Evolutionary conservation across 2,329 filamentous ascomycete species (phyloP).

Genomic region (Beauveria sp.): DNA sequence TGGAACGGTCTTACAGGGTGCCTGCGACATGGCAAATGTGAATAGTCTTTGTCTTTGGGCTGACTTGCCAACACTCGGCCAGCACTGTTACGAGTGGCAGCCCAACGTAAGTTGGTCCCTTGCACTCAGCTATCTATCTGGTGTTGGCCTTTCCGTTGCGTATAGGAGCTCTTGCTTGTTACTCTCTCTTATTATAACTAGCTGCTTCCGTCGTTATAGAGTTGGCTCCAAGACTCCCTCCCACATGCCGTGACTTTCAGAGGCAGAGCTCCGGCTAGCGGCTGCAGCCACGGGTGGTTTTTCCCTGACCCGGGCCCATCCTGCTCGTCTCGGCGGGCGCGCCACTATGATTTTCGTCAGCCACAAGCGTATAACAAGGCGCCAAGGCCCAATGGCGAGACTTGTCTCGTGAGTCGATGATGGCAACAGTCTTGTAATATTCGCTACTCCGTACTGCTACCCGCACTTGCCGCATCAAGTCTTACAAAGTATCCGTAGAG

Average conservation of each 20-base stretch:
- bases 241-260: background rate
- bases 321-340: background rate
- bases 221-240: background rate
- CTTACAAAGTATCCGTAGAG: background rate
- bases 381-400: background rate
- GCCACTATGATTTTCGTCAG: background rate
- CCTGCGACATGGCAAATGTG: too few species aligned
- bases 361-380: conserved; percentile 4
- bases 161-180: background rate
- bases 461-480: background rate
- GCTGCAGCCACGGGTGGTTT: background rate
- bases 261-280: background rate
- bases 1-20: too few species aligned
- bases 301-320: background rate
- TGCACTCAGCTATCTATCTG: background rate
- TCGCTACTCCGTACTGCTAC: too few species aligned
- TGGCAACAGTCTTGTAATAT: too few species aligned
- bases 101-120: too few species aligned
- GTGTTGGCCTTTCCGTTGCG: background rate
- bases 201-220: background rate
- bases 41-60: too few species aligned
- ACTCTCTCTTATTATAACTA: background rate
- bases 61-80: too few species aligned
- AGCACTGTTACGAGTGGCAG: too few species aligned
- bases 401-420: too few species aligned